phyloP scores from a whole-genome alignment of 177 flowering plant species.

The Vitis hybrid region DNA sequence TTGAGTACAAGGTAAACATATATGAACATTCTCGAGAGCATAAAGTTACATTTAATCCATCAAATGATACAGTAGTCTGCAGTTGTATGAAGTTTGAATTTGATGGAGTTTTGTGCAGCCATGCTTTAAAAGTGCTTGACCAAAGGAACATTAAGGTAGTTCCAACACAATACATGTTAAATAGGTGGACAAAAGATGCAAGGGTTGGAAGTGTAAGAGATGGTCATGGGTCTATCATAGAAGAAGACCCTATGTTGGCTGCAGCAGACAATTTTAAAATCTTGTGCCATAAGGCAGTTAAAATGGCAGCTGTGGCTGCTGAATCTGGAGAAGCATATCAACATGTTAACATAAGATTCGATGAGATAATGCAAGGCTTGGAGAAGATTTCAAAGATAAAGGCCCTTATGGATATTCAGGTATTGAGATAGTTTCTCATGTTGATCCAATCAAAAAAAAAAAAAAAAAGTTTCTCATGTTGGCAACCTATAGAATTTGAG shows the following conservation, averaged over 20 bases:
- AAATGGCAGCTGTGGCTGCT: constrained; percentile 32
- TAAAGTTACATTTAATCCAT: constrained; percentile 20
- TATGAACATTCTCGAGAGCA: constrained; percentile 21
- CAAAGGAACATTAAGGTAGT: constrained; percentile 27
- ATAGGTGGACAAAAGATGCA: constrained; percentile 39
- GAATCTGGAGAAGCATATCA: constrained; percentile 32
- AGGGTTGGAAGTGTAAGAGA: constrained; percentile 16
- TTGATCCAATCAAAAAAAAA: too few species aligned
- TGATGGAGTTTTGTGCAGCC: constrained; percentile 35
- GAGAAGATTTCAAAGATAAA: constrained; percentile 18
- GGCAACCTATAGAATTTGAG: too few species aligned
- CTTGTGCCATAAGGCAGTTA: constrained; percentile 21
- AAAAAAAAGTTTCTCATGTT: too few species aligned
- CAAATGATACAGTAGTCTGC: constrained; percentile 25
- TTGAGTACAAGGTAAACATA: constrained; percentile 24
- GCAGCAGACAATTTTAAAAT: constrained; percentile 25
- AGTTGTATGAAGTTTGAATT: constrained; percentile 33
- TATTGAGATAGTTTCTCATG: too few species aligned
- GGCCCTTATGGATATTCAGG: too few species aligned
- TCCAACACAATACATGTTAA: constrained; percentile 29
- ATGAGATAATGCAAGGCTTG: constrained; percentile 31
- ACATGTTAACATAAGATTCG: constrained; percentile 25
- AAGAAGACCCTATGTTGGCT: constrained; percentile 20
- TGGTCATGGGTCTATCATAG: background rate
- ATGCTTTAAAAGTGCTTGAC: constrained; percentile 38